These are phyloP conservation scores for Curvularia lunata DNA, from an alignment of 2,329 filamentous ascomycete genomes.

Conservation along the genomic window DNA sequence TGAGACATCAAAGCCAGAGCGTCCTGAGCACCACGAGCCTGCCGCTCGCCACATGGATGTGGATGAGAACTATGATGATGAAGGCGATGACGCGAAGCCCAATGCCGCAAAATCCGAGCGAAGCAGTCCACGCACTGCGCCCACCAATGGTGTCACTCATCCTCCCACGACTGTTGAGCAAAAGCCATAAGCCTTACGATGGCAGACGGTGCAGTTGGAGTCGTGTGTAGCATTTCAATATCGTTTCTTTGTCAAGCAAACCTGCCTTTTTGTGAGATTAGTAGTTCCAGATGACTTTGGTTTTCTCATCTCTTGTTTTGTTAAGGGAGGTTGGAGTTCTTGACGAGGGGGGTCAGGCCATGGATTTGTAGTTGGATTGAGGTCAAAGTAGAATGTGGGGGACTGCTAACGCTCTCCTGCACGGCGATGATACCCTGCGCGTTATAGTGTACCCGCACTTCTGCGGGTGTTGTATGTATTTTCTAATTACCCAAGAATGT, in stretches of 20 bases:
- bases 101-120: slow-evolving; percentile 53
- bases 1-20: slow-evolving; percentile 48
- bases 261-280: neutral
- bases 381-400: slow-evolving; percentile 9
- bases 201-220: neutral
- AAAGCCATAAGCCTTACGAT: slow-evolving; percentile 32
- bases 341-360: neutral
- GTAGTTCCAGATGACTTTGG: slow-evolving; percentile 1
- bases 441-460: slow-evolving; percentile 9
- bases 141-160: slow-evolving; percentile 44
- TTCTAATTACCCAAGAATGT: slow-evolving; percentile 16
- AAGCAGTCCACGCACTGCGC: slow-evolving; percentile 50
- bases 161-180: slow-evolving; percentile 46
- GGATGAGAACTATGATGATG: slow-evolving; percentile 97
- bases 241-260: neutral
- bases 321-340: slow-evolving; percentile 1
- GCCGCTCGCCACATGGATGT: slow-evolving; percentile 95
- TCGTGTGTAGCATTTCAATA: neutral
- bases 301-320: slow-evolving; percentile 4
- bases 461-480: slow-evolving; percentile 15
- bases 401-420: slow-evolving; percentile 14
- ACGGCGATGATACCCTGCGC: slow-evolving; percentile 21
- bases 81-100: slow-evolving; percentile 79
- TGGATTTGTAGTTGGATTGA: slow-evolving; percentile 10
- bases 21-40: slow-evolving; percentile 69